Evolutionary conservation across 208 protist species (phyloP), one percentile per base, ranked within the genome.

Genomic region (Phytomonas sp.): DNA sequence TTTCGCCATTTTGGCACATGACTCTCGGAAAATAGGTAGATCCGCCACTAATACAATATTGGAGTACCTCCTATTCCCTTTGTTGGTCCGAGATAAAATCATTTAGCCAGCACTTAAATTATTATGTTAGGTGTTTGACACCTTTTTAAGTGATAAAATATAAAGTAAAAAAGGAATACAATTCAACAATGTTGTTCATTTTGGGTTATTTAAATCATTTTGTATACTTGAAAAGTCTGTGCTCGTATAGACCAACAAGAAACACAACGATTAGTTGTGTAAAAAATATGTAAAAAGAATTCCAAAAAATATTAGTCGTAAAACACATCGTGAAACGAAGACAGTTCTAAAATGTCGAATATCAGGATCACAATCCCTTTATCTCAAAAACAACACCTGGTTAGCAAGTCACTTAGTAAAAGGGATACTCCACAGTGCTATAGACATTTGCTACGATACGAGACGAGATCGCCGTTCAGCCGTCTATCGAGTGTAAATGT

Each of bases 371-470:
- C 6, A 36, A 9, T 33, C 29, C 32, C 20, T 33, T 29, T 29
- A 43, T n/a, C 66, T 9, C 32, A 40, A 17, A 26, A 61, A 20
- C 2, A 0, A 5, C 59, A 7, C 13, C 34, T 60, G 20, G 36
- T 68, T 31, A 67, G 36, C 15, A 70, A 26, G 66, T 62, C 9
- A 9, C 9, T 62, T 62, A 74, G 36, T 53, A 63, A 43, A 79
- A 92, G 66, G 77, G 87, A 2, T 71, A 71, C 26, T 56, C 31
- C 23, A 76, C 67, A n/a, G 68, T 78, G 65, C 72, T 73, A 77
- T 85, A 85, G 70, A 81, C 82, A 64, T 70, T 78, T 36, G 73
- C 73, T 40, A 51, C 63, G 28, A 77, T 85, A 62, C 80, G 76
- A 36, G 79, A 85, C 20, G 79, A 69, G 9, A 80, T 74, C 3